Base-by-base conservation (phyloP, 176 grass and related monocot species). In the Canna indica region DNA sequence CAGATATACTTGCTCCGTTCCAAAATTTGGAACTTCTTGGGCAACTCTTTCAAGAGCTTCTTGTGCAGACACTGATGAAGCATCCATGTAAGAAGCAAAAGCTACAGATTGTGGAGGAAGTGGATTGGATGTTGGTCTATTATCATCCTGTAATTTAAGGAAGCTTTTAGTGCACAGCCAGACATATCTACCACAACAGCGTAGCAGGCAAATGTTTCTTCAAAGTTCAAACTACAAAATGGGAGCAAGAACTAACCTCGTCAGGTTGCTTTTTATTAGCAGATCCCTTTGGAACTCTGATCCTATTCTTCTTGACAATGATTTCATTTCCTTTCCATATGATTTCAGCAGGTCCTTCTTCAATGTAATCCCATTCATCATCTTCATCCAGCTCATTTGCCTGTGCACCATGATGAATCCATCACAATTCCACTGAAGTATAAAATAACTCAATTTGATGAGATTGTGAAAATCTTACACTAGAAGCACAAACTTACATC, bases 271-370 rank as follows among this genome's bases (percentile, higher is more conserved):
- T 47, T 34, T 67, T 85, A 65, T 80, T 75, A 78, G 77, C 74
- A 80, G 22, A 8, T 64, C 68, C 69, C 81, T 93, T 99, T 69
- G 86, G 71, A 75, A 93, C 58, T 86, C 81, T 93, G 62, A 93
- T 47, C 35, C 46, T 93, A 84, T 93, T 99, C 86, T 99, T 99
- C 78, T 93, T 99, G n/a, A 99, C 84, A 32, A 81, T 93, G 58
- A 99, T 99, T 39, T 99, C 94, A 82, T 93, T 93, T 83, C 82
- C 90, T 77, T 92, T 68, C 94, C 90, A 93, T 74, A 90, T 93
- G 70, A 99, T 93, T 78, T 99, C 89, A 3, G 84, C 89, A 28
- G 90, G 84, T 12, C 90, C 90, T 61, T 85, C 80, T 85, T 99
- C 89, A 57, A 99, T 62, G 83, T 93, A 99, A 52, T 93, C 94